Evolutionary conservation across 2,329 filamentous ascomycete species (phyloP).

Genomic region (Phaeosphaeriaceae sp.): DNA sequence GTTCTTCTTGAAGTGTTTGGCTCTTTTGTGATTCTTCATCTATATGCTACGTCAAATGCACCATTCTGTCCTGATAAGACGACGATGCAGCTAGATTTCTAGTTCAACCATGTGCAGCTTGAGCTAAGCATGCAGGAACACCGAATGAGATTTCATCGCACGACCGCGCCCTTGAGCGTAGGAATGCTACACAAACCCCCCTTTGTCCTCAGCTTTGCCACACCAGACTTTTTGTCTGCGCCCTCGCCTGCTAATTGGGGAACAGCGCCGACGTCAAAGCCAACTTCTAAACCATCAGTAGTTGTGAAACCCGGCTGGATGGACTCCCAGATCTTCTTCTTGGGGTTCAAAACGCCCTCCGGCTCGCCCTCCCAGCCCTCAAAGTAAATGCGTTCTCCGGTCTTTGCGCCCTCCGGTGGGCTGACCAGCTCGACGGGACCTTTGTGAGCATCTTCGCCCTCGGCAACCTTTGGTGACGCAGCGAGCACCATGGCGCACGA

Average conservation of each 20-base stretch:
- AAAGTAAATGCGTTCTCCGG: constrained; percentile 89
- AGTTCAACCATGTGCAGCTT: not conserved
- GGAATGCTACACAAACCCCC: constrained; percentile 85
- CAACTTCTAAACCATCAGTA: constrained; percentile 78
- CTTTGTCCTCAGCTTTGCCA: constrained; percentile 74
- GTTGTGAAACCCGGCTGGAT: constrained; percentile 97
- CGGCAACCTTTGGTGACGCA: constrained; percentile 81
- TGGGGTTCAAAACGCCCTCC: constrained; percentile 92
- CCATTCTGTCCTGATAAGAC: not conserved
- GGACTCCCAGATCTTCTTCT: constrained; percentile 99
- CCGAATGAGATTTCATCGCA: constrained; percentile 65
- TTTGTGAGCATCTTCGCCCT: constrained; percentile 85
- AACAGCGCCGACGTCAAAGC: constrained; percentile 80
- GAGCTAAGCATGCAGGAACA: not conserved
- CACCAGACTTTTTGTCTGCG: constrained; percentile 59
- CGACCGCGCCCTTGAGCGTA: constrained; percentile 78
- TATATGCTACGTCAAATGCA: not conserved
- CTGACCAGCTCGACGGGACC: constrained; percentile 90
- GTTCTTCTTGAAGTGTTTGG: not conserved
- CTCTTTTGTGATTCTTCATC: not conserved
- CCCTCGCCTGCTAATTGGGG: constrained; percentile 77
- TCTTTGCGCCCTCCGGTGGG: constrained; percentile 77
- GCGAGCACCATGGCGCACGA: constrained; percentile 90
- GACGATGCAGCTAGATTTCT: too few species aligned
- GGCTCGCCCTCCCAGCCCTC: constrained; percentile 94